Evolutionary conservation across 495 filamentous ascomycete species (phyloP).

Genomic region (Penicillium desertorum): DNA sequence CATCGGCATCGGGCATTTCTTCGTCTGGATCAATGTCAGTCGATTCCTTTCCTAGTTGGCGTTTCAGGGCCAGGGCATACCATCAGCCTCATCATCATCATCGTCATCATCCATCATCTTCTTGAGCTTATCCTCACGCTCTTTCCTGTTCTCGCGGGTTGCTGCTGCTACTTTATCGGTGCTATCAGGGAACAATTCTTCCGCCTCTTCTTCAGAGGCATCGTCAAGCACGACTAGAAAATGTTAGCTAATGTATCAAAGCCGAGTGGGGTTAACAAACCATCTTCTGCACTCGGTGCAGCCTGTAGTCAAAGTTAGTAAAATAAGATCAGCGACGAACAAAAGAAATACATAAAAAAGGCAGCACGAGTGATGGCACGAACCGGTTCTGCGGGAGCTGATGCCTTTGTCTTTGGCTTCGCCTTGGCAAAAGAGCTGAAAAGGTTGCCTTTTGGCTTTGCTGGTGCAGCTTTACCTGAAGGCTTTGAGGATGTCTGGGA

Average conservation of each 20-base stretch:
- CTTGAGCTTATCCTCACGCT: conserved; percentile 69
- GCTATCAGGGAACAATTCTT: conserved; percentile 55
- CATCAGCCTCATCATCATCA: conserved; percentile 23
- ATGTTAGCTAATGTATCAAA: conserved; percentile 19
- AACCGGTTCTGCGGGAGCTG: conserved; percentile 42
- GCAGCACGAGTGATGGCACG: not conserved
- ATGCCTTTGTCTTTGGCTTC: conserved; percentile 61
- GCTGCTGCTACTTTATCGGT: conserved; percentile 34
- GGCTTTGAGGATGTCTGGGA: conserved; percentile 38
- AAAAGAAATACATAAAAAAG: not conserved
- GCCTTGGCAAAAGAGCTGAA: conserved; percentile 85
- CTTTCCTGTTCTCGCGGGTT: conserved; percentile 59
- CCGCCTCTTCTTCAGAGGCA: conserved; percentile 73
- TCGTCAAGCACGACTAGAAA: conserved; percentile 46
- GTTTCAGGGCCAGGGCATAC: conserved; percentile 9
- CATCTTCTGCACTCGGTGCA: conserved; percentile 51
- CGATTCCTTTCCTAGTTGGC: not conserved
- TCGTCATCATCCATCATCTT: conserved; percentile 85
- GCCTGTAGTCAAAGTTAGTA: conserved; percentile 22
- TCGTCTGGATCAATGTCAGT: conserved; percentile 34
- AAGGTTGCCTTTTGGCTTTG: conserved; percentile 65
- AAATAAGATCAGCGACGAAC: conserved; percentile 15
- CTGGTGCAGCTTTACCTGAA: conserved; percentile 36
- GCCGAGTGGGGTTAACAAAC: conserved; percentile 30
- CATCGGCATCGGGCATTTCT: conserved; percentile 51